A percentile compares a stretch with the other conserved stretches of the same genome.
Conservation (phyloP, 495 filamentous ascomycete genomes). For the Talaromyces trachyspermus region DNA sequence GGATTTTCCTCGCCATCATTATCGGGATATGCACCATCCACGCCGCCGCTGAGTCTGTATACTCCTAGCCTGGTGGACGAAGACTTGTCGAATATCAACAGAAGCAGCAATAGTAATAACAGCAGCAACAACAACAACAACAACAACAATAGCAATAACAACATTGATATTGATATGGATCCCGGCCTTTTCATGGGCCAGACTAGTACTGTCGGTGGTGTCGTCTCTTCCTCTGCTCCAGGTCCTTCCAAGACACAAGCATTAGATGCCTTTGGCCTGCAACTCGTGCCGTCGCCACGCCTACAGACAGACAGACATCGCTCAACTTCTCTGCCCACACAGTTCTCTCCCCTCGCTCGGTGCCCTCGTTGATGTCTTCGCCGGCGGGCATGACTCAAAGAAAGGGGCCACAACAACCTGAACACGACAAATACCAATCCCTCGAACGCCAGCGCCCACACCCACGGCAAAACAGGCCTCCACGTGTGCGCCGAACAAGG, state of each 20-base stretch:
- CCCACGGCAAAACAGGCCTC: neutral
- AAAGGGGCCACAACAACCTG: too few relatives aligned
- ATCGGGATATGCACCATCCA: constrained; percentile 10
- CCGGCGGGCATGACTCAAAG: too few relatives aligned
- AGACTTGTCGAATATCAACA: constrained; percentile 2
- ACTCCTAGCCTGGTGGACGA: constrained; percentile 5
- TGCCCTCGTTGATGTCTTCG: constrained; percentile 2
- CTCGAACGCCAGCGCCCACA: neutral
- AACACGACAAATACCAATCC: too few relatives aligned
- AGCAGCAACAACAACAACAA: constrained; percentile 2
- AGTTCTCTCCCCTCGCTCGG: constrained; percentile 2
- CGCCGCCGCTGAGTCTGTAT: constrained; percentile 3
- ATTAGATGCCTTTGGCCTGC: constrained; percentile 5
- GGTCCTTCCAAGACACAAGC: neutral
- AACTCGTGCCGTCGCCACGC: neutral
- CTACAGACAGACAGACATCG: constrained; percentile 3
- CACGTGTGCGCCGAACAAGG: constrained; percentile 3
- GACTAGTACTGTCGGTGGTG: neutral
- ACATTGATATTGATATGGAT: constrained; percentile 1
- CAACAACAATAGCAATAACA: neutral
- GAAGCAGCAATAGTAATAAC: constrained; percentile 2
- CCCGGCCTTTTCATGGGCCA: neutral
- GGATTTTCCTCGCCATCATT: constrained; percentile 5
- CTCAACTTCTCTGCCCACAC: constrained; percentile 3
- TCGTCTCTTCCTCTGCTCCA: neutral